Evolutionary conservation across 495 filamentous ascomycete genomes (phyloP).

Genomic region (Penicillium chermesinum): DNA sequence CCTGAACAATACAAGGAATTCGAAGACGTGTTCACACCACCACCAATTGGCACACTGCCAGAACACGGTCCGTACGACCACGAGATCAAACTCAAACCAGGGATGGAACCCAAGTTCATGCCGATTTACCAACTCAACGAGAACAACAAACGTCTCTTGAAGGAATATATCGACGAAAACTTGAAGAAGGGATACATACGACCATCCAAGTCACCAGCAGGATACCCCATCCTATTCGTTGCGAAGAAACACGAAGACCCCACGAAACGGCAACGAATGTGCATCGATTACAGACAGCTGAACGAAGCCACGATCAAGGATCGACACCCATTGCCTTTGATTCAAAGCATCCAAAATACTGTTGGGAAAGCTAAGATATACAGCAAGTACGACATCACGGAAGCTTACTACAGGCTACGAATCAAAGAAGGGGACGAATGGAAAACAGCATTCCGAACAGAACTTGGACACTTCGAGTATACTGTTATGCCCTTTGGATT

Average conservation of each 20-base stretch:
- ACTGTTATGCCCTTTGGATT: conserved; percentile 14
- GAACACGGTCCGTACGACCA: neutral
- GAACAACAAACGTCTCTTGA: neutral
- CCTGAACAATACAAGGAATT: neutral
- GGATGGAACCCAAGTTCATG: neutral
- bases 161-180: conserved; percentile 12
- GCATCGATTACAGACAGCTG: conserved; percentile 21
- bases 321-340: conserved; percentile 17
- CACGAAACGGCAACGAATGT: conserved; percentile 3
- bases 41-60: neutral
- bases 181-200: conserved; percentile 11
- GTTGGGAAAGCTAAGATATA: conserved; percentile 19
- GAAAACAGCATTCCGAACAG: conserved; percentile 16
- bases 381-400: conserved; percentile 21
- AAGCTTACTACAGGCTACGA: conserved; percentile 9
- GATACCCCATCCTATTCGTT: conserved; percentile 19
- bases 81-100: neutral
- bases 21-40: neutral
- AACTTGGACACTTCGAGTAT: conserved; percentile 15
- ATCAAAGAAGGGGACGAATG: conserved; percentile 13
- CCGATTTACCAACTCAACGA: neutral
- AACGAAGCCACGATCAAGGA: conserved; percentile 26
- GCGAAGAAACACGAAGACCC: conserved; percentile 21
- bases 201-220: conserved; percentile 7
- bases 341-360: conserved; percentile 14